Evolutionary conservation across 1,139 yeast genomes (phyloP), one percentile per base, ranked within the genome.

Genomic region (Suhomyces coccinellae): DNA sequence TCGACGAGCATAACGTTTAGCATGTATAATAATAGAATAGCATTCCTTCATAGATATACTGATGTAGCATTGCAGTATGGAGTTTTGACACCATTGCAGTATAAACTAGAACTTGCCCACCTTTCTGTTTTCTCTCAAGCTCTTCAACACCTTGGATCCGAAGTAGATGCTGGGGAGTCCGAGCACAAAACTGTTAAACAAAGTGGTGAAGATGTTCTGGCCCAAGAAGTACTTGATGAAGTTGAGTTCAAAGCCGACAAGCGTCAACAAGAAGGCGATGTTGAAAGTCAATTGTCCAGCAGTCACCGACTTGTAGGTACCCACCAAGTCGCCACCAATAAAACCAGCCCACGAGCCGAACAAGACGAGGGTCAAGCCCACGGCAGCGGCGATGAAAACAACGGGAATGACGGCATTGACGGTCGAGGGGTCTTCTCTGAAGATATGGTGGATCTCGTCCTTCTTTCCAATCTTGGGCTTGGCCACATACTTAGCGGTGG

Each of bases 141-240:
- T 56, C 52, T 61, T 61, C 75, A 75, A 56, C 13, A 85, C 87
- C 54, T 80, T 77, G 7, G 89, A 76, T n/a, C 96, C 96, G 47
- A 83, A 69, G 62, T 78, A 76, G 37, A 87, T 62, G 26, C 85
- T 71, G 33, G 87, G 77, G 2, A 82, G 77, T 6, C 78, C 74
- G 45, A 85, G 67, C 20, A 80, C 52, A 10, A 75, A 71, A 10
- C 76, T 67, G 51, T 79, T 73, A 51, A 73, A 71, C 40, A 90
- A 62, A 1, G 96, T 83, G 17, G 79, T 73, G 63, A 91, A 90
- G 43, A 91, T 87, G 20, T 88, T 74, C 34, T 80, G 72, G 27
- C 88, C 86, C 53, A 82, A 63, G 66, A 82, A 91, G 68, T 91
- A 91, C 51, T 73, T 76, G 52, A 78, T 65, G 56, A 90, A 87